phyloP scores from a whole-genome alignment of 306 rosid species.

The Cucumis hystrix region DNA sequence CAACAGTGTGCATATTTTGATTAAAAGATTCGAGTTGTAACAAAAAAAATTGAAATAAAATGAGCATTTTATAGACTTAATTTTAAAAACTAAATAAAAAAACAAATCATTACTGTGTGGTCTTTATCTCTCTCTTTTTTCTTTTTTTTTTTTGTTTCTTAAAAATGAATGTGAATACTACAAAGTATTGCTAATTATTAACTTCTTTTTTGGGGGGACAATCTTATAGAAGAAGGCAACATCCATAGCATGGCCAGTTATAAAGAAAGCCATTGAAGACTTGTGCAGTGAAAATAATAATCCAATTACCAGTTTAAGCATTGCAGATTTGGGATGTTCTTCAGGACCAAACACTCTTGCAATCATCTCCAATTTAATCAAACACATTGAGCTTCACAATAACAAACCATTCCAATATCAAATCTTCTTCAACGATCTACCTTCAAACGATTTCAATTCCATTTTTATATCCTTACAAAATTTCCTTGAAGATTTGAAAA shows the following conservation, averaged over 20 bases:
- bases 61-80: no score
- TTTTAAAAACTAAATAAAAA: no score
- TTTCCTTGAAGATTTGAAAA: not conserved
- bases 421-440: not conserved
- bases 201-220: no score
- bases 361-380: not conserved
- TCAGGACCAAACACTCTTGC: not conserved
- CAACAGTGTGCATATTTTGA: no score
- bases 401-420: not conserved
- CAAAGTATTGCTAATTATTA: no score
- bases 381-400: not conserved
- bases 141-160: no score
- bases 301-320: not conserved
- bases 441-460: not conserved
- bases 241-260: conserved; percentile 20
- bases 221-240: conserved; percentile 19
- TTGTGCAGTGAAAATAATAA: not conserved
- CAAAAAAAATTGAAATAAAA: no score
- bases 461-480: not conserved
- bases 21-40: no score
- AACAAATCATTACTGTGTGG: no score
- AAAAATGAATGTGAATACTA: no score
- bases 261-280: conserved; percentile 28
- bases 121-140: no score
- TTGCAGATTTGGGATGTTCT: not conserved